Conservation (phyloP, 73 alveolate genomes). For the Paramecium biaurelia region DNA sequence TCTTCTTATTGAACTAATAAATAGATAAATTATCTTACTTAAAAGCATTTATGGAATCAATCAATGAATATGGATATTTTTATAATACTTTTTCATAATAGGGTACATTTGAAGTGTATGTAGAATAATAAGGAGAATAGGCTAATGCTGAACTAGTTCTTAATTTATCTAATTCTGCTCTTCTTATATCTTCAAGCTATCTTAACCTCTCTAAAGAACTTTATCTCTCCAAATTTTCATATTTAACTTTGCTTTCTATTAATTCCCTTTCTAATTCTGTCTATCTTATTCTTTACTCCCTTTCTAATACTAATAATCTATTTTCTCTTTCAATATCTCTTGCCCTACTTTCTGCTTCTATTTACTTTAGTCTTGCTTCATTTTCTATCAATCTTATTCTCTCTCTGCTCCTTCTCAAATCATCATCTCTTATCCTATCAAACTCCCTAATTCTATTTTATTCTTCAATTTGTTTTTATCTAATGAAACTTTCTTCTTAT, state of each 20-base stretch:
- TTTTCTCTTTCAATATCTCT: slow-evolving; percentile 24
- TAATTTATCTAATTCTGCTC: background rate
- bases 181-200: slow-evolving; percentile 23
- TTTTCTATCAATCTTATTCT: background rate
- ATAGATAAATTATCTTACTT: background rate
- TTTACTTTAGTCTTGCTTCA: slow-evolving; percentile 19
- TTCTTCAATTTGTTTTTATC: slow-evolving; percentile 18
- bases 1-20: slow-evolving; percentile 1
- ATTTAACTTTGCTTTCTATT: background rate
- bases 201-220: slow-evolving; percentile 16
- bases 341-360: slow-evolving; percentile 23
- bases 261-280: slow-evolving; percentile 38
- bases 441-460: slow-evolving; percentile 6
- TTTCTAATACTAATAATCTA: slow-evolving; percentile 31
- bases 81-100: background rate
- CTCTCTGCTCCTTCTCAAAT: slow-evolving; percentile 39
- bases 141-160: slow-evolving; percentile 39
- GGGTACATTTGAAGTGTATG: background rate
- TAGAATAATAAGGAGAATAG: slow-evolving; percentile 25
- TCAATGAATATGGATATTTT: slow-evolving; percentile 10
- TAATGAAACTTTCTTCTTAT: slow-evolving; percentile 26
- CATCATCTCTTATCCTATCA: slow-evolving; percentile 3
- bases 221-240: slow-evolving; percentile 1
- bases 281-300: slow-evolving; percentile 28
- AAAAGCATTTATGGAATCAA: slow-evolving; percentile 18